phyloP scores from a whole-genome alignment of 2,329 filamentous ascomycete genomes.

The Hypomyces rosellus region DNA sequence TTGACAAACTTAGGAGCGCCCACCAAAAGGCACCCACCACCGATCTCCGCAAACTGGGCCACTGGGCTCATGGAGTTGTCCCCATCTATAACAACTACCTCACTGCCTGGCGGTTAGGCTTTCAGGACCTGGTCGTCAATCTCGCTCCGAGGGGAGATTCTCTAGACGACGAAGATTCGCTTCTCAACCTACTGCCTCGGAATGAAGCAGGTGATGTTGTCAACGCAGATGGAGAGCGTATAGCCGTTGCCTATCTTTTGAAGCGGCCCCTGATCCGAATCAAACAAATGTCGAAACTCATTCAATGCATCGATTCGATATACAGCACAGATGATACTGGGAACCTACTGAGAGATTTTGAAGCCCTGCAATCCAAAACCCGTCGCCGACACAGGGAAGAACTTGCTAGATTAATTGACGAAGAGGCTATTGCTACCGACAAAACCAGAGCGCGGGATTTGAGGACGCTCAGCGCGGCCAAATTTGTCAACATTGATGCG shows the following conservation, averaged over 20 bases:
- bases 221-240: conserved; percentile 74
- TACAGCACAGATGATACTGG: conserved; percentile 40
- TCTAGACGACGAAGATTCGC: conserved; percentile 53
- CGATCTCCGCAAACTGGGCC: conserved; percentile 64
- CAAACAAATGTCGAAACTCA: conserved; percentile 79
- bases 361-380: conserved; percentile 68
- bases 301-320: conserved; percentile 60
- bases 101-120: conserved; percentile 83
- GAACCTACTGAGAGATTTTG: conserved; percentile 48
- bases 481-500: conserved; percentile 66
- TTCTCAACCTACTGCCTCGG: conserved; percentile 52
- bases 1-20: conserved; percentile 74
- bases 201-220: conserved; percentile 61
- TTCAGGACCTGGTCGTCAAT: conserved; percentile 91
- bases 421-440: conserved; percentile 80
- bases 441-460: conserved; percentile 73
- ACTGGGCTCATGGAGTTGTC: conserved; percentile 74
- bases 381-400: conserved; percentile 59
- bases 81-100: conserved; percentile 82
- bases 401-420: conserved; percentile 69
- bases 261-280: conserved; percentile 83
- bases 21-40: conserved; percentile 75
- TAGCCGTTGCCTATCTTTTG: conserved; percentile 88
- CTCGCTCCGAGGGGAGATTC: conserved; percentile 60
- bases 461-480: conserved; percentile 65